These are phyloP conservation scores for Endogone sp. DNA, from an alignment of 192 early-diverging fungal genomes.

Conservation along the genomic window DNA sequence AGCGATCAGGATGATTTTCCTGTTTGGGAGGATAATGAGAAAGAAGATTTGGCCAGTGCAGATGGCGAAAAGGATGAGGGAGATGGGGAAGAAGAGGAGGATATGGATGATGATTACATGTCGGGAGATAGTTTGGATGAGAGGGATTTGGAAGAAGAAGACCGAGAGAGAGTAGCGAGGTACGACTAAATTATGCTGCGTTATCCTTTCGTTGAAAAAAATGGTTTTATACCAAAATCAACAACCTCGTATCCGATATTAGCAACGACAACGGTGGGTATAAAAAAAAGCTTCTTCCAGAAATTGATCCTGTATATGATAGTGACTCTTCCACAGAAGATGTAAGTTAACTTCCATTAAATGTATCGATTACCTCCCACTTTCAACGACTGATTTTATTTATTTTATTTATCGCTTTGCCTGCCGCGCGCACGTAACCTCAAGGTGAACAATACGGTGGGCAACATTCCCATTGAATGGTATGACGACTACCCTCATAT, in stretches of 20 bases:
- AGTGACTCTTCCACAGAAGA: constrained; percentile 92
- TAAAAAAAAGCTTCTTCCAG: constrained; percentile 51
- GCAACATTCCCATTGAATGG: constrained; percentile 97
- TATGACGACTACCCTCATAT: constrained; percentile 97
- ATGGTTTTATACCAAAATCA: too few species aligned
- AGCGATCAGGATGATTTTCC: constrained; percentile 22
- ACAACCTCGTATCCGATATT: constrained; percentile 26
- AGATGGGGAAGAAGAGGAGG: constrained; percentile 42
- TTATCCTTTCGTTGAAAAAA: too few species aligned
- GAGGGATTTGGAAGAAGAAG: constrained; percentile 37
- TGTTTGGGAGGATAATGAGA: constrained; percentile 35
- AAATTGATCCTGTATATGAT: constrained; percentile 92
- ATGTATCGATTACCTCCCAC: neutral
- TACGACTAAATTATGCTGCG: constrained; percentile 23
- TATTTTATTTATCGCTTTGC: neutral
- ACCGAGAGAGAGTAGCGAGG: constrained; percentile 24
- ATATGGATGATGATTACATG: constrained; percentile 46
- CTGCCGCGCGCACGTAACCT: constrained; percentile 2
- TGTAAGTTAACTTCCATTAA: constrained; percentile 31
- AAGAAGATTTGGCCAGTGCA: constrained; percentile 35
- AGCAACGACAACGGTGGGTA: constrained; percentile 21
- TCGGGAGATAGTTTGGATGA: constrained; percentile 41
- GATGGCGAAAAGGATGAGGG: constrained; percentile 38
- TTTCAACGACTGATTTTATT: neutral
- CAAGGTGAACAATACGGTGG: constrained; percentile 84